Percentiles rank a stretch among this genome's conserved stretches.
Evolutionary conservation across 2,329 filamentous ascomycete species (phyloP).

Genomic region (Diaporthe amygdali): DNA sequence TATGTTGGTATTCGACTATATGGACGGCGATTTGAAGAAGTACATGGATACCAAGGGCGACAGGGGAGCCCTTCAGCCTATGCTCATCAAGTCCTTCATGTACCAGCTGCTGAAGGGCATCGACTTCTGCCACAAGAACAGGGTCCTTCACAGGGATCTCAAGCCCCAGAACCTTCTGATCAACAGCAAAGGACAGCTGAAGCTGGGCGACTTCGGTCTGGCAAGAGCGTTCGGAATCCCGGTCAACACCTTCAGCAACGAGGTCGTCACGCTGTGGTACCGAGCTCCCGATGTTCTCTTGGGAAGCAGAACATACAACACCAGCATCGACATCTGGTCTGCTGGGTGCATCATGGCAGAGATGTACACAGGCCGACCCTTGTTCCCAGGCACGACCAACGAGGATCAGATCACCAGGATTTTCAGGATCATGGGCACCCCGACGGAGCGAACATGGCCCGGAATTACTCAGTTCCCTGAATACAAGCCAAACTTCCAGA

Average conservation of each 20-base stretch:
- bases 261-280: constrained; percentile 98
- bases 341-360: constrained; percentile 99
- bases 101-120: constrained; percentile 95
- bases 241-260: constrained; percentile 97
- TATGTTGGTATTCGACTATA: constrained; percentile 98
- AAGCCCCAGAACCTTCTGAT: constrained; percentile 98
- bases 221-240: constrained; percentile 95
- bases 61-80: constrained; percentile 83
- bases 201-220: constrained; percentile 93
- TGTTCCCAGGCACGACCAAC: constrained; percentile 97
- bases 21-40: constrained; percentile 98
- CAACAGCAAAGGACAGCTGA: constrained; percentile 87
- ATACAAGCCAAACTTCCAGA: constrained; percentile 94
- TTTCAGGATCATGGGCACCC: constrained; percentile 98
- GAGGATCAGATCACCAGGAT: constrained; percentile 97
- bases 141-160: constrained; percentile 91
- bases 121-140: constrained; percentile 97
- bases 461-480: constrained; percentile 96
- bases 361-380: constrained; percentile 94
- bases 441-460: constrained; percentile 93
- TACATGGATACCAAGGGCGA: constrained; percentile 97
- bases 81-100: constrained; percentile 99
- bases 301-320: constrained; percentile 95
- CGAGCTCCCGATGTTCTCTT: constrained; percentile 94
- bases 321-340: constrained; percentile 99